Percentiles rank a stretch among this genome's conserved stretches.
Conservation (phyloP, 2,329 filamentous ascomycete species). For the Monosporascus ibericus region DNA sequence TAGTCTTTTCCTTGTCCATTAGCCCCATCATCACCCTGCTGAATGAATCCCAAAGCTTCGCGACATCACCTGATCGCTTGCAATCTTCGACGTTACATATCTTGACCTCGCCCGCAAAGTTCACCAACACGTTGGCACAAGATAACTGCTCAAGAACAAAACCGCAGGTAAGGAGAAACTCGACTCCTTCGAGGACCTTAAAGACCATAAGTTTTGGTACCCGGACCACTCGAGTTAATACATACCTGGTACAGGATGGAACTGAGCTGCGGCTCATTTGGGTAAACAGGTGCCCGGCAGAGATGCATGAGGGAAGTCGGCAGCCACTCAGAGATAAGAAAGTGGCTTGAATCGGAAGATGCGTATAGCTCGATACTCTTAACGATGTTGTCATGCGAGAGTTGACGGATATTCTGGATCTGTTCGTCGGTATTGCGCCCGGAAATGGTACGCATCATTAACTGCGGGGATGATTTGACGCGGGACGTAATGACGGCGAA, state of each 20-base stretch:
- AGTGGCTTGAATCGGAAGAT: background rate
- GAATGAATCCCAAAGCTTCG: background rate
- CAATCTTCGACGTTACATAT: constrained; percentile 1
- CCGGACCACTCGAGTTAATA: background rate
- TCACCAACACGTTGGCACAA: background rate
- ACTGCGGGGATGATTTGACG: background rate
- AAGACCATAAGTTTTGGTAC: background rate
- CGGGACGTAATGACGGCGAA: constrained; percentile 1
- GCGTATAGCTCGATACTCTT: constrained; percentile 3
- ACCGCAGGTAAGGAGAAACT: constrained; percentile 1
- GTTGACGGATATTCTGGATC: constrained; percentile 1
- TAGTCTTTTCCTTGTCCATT: background rate
- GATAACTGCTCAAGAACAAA: background rate
- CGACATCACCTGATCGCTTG: background rate
- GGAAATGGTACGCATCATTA: constrained; percentile 3
- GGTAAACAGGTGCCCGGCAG: constrained; percentile 1
- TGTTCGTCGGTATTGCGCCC: background rate
- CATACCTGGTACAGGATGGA: constrained; percentile 1
- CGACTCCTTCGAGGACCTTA: background rate
- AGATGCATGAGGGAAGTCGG: constrained; percentile 1
- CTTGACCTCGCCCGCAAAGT: constrained; percentile 1
- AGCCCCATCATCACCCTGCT: constrained; percentile 1
- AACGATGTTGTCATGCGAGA: background rate
- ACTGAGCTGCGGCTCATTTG: constrained; percentile 1
- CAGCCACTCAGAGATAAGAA: constrained; percentile 2